phyloP scores from a whole-genome alignment of 768 basidiomycete genomes.

The Tricholoma bakamatsutake region DNA sequence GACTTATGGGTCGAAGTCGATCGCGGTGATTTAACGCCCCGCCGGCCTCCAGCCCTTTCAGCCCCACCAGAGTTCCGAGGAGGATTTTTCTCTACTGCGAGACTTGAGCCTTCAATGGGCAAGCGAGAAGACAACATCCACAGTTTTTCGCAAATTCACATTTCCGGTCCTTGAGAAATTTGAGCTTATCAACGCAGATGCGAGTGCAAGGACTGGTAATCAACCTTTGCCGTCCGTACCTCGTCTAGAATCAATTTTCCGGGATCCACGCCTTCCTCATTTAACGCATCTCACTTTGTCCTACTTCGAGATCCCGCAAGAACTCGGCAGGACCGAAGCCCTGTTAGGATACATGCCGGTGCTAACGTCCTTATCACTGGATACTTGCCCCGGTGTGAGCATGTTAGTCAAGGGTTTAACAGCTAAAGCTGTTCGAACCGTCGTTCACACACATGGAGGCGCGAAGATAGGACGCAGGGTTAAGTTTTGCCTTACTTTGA shows the following conservation, averaged over 20 bases:
- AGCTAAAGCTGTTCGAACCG: constrained; percentile 27
- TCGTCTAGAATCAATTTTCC: constrained; percentile 46
- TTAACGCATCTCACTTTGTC: constrained; percentile 48
- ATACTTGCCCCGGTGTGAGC: constrained; percentile 37
- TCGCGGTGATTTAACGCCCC: constrained; percentile 23
- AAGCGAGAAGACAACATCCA: constrained; percentile 31
- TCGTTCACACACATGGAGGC: constrained; percentile 5
- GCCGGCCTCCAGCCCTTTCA: not conserved
- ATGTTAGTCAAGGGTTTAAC: constrained; percentile 35
- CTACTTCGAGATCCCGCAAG: constrained; percentile 35
- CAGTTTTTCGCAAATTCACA: constrained; percentile 35
- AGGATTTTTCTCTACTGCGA: constrained; percentile 21
- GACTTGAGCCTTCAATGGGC: constrained; percentile 39
- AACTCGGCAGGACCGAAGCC: constrained; percentile 29
- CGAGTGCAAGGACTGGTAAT: constrained; percentile 13
- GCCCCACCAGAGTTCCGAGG: not conserved
- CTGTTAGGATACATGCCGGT: constrained; percentile 49
- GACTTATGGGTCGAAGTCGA: constrained; percentile 2
- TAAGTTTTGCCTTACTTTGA: constrained; percentile 44
- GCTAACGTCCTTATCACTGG: constrained; percentile 41
- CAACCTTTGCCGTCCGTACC: constrained; percentile 31
- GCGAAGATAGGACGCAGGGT: constrained; percentile 26
- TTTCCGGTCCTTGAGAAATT: constrained; percentile 41
- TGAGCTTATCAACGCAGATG: constrained; percentile 35
- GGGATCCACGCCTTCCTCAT: constrained; percentile 46